Percentiles rank a stretch among this genome's conserved stretches.
Evolutionary conservation across 164 flowering plant genomes (phyloP).

Genomic region (Umbellularia californica): DNA sequence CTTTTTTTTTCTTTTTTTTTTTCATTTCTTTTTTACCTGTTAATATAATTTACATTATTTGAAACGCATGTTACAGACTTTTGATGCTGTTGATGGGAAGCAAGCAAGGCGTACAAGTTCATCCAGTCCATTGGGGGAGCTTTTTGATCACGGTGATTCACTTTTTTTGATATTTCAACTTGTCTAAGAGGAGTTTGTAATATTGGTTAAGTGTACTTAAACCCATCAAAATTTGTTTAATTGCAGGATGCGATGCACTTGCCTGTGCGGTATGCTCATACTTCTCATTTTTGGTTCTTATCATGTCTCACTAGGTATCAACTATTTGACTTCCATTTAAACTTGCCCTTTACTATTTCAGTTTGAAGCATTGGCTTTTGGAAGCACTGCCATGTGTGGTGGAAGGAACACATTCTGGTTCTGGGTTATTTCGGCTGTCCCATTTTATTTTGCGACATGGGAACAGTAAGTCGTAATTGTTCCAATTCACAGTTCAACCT

Average conservation of each 20-base stretch:
- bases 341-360: conserved; percentile 21
- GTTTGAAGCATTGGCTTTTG: conserved; percentile 93
- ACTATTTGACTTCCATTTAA: neutral
- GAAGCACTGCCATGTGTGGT: conserved; percentile 96
- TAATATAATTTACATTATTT: neutral
- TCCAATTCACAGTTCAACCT: neutral
- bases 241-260: conserved; percentile 98
- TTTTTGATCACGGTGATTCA: conserved; percentile 88
- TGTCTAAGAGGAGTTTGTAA: neutral
- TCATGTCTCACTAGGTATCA: neutral
- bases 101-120: conserved; percentile 99
- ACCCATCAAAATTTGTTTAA: conserved; percentile 3
- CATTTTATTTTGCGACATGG: conserved; percentile 97
- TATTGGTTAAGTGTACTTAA: neutral
- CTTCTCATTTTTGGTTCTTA: conserved; percentile 9
- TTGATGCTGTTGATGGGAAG: conserved; percentile 99
- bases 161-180: conserved; percentile 3
- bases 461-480: conserved; percentile 67
- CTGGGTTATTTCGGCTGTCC: conserved; percentile 84
- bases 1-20: neutral
- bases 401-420: conserved; percentile 83
- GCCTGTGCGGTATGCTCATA: conserved; percentile 75
- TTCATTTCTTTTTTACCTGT: neutral
- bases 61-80: conserved; percentile 44
- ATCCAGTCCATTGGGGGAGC: conserved; percentile 97